These are phyloP conservation scores for Kalmanozyma brasiliensis DNA, from an alignment of 1,284 basidiomycete genomes.

Conservation along the genomic window DNA sequence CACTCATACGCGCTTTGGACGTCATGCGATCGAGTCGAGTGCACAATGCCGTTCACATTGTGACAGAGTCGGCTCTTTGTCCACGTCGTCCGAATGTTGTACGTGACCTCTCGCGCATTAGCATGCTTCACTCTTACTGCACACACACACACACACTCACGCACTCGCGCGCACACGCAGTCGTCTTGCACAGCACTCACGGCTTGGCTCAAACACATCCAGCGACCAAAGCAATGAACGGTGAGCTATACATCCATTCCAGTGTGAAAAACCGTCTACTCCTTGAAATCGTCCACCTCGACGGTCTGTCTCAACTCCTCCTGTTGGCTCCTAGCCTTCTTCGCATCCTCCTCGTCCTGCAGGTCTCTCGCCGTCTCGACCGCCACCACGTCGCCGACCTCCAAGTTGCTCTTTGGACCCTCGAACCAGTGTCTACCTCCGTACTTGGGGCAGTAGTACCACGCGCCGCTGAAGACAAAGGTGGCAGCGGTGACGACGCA, in stretches of 20 bases:
- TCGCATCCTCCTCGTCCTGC: conserved; percentile 22
- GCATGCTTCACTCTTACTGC: too few species aligned
- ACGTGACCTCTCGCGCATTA: too few species aligned
- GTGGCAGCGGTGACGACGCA: conserved; percentile 46
- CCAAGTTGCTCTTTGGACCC: conserved; percentile 45
- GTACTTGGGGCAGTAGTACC: conserved; percentile 50
- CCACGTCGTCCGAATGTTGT: too few species aligned
- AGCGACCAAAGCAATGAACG: too few species aligned
- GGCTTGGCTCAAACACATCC: too few species aligned
- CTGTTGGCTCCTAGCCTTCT: conserved; percentile 29
- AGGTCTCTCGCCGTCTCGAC: conserved; percentile 19
- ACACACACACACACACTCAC: too few species aligned
- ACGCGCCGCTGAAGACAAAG: conserved; percentile 36
- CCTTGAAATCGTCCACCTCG: conserved; percentile 30
- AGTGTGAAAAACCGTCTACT: conserved; percentile 5
- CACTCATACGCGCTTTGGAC: too few species aligned
- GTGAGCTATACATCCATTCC: background rate
- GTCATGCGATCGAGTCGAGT: too few species aligned
- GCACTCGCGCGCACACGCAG: too few species aligned
- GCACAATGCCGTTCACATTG: too few species aligned
- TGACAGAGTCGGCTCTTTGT: too few species aligned
- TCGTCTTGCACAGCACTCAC: too few species aligned
- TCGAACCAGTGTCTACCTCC: conserved; percentile 48
- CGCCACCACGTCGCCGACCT: conserved; percentile 36
- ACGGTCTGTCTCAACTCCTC: conserved; percentile 26